Evolutionary conservation across 108 stramenopile genomes (phyloP), one percentile per base, ranked within the genome.

Genomic region (Schizochytrium sp.): DNA sequence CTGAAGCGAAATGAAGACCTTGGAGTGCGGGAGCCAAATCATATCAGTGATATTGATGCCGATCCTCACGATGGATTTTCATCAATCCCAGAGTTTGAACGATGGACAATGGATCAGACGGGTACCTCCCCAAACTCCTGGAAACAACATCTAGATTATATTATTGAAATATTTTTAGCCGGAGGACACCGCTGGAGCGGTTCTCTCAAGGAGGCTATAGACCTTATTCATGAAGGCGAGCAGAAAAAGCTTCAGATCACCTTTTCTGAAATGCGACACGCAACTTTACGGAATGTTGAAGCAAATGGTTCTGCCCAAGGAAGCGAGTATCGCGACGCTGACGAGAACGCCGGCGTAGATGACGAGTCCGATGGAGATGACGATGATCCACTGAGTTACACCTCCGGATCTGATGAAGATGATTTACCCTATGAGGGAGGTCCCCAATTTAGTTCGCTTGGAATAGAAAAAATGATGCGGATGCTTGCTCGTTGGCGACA

Each of bases 401-500:
- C 57, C 13, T 72, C 72, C 8, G 72, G 42, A n/a, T 41, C 40
- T 7, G 72, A 72, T 12, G 72, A 72, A 7, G 72, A 72, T 41
- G 72, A 72, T 41, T 15, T 72, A 41, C 72, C 72, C 42, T 28
- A 28, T 12, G 8, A 72, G 41, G 76, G 76, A 0, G 76, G 59
- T n/a, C 59, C 47, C 17, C 10, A 10, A 13, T 55, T 83, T 83
- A 53, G 53, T 12, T 8, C 76, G 1, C 2, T 83, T 8, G 53
- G 55, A 2, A 42, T 83, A 5, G 76, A 83, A 2, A 83, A 83
- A 53, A 10, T 83, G 47, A 49, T 55, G 15, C 76, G 76, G 55
- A 40, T n/a, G 5, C n/a, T 83, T 10, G 28, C 53, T 46, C 76
- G 76, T 15, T 83, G 76, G 76, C 47, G 76, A 83, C 76, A 28